Conservation (phyloP, 1,139 yeast genomes). For the Lizanozyma gosingica region DNA sequence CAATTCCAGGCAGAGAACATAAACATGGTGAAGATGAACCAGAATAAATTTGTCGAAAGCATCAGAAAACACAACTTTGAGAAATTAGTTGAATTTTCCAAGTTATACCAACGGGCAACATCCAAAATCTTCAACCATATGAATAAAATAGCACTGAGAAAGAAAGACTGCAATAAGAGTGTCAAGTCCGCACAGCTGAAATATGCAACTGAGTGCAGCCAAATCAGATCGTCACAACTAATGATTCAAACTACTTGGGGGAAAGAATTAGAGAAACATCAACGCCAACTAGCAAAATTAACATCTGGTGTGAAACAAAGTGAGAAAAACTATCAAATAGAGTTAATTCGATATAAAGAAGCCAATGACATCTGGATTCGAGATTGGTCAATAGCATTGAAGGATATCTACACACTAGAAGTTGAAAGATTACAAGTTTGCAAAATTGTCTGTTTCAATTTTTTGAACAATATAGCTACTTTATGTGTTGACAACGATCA, state of each 20-base stretch:
- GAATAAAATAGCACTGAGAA: conserved; percentile 22
- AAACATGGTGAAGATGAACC: conserved; percentile 24
- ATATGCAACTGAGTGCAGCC: conserved; percentile 52
- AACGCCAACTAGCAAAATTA: conserved; percentile 51
- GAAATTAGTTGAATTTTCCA: conserved; percentile 22
- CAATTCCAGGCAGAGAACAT: conserved; percentile 44
- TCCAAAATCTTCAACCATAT: conserved; percentile 29
- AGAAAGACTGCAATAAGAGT: conserved; percentile 20
- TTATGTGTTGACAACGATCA: conserved; percentile 76
- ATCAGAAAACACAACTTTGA: conserved; percentile 26
- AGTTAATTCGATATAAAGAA: conserved; percentile 53
- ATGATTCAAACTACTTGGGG: conserved; percentile 72
- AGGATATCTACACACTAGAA: conserved; percentile 68
- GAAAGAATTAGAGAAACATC: conserved; percentile 61
- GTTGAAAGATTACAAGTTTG: conserved; percentile 67
- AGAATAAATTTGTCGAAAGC: conserved; percentile 21
- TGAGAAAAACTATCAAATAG: conserved; percentile 50
- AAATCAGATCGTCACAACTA: conserved; percentile 49
- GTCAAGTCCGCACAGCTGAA: conserved; percentile 39
- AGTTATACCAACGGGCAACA: conserved; percentile 22
- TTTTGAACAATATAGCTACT: conserved; percentile 67
- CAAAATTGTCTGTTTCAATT: conserved; percentile 76
- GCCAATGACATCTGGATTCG: conserved; percentile 64
- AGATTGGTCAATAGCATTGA: conserved; percentile 72
- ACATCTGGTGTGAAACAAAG: conserved; percentile 38